These are phyloP conservation scores for Solanum tarijense DNA, from an alignment of 257 asterid genomes.

Conservation along the genomic window DNA sequence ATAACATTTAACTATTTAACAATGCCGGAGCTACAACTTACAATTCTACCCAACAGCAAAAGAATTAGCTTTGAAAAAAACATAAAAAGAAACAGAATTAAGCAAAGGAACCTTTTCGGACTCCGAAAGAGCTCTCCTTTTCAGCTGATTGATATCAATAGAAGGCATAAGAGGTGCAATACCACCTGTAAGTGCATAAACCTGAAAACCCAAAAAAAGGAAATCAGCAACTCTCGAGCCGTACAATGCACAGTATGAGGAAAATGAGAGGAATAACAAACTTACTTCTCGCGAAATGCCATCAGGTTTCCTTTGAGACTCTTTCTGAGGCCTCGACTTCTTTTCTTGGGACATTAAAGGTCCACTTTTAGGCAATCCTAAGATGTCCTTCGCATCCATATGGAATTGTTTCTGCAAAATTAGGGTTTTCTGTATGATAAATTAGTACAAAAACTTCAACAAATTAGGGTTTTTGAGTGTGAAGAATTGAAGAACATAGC, in stretches of 20 bases:
- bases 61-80: background rate
- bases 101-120: conserved; percentile 63
- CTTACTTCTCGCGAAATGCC: conserved; percentile 99
- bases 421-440: conserved; percentile 2
- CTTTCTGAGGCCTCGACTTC: conserved; percentile 85
- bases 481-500: background rate
- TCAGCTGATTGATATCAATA: conserved; percentile 63
- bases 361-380: conserved; percentile 74
- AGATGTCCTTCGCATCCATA: conserved; percentile 96
- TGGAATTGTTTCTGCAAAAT: background rate
- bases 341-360: conserved; percentile 42
- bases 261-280: background rate
- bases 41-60: background rate
- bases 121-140: conserved; percentile 56
- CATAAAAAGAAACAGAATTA: background rate
- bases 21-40: background rate
- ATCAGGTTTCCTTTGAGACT: conserved; percentile 95
- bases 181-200: conserved; percentile 94
- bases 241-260: background rate
- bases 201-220: conserved; percentile 26
- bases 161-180: conserved; percentile 87
- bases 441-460: background rate
- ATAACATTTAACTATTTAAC: background rate
- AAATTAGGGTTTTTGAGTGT: background rate
- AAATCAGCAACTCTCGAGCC: conserved; percentile 8